Evolutionary conservation across 495 filamentous ascomycete genomes (phyloP).

Genomic region (Evernia prunastri): DNA sequence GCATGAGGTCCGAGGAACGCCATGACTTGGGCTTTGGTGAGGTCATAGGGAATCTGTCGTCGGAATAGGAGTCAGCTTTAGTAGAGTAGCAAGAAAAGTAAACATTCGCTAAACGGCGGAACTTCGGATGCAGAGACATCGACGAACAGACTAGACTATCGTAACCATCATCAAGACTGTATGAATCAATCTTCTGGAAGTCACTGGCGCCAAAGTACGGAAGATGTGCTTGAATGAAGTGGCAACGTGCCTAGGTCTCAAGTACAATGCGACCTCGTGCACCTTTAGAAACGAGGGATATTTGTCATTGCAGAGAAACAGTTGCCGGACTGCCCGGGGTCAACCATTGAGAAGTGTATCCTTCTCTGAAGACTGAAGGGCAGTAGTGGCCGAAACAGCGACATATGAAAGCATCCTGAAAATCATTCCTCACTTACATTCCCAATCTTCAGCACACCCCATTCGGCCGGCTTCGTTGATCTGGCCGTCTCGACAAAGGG

Average conservation of each 20-base stretch:
- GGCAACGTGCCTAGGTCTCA: not conserved
- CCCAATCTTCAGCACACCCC: slow-evolving; percentile 43
- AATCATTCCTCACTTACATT: slow-evolving; percentile 36
- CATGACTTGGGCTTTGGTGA: slow-evolving; percentile 59
- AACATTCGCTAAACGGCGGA: not conserved
- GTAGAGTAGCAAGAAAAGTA: not conserved
- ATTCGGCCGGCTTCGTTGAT: slow-evolving; percentile 23
- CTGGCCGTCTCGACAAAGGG: slow-evolving; percentile 25
- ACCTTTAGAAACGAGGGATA: not conserved
- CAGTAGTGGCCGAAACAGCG: not conserved
- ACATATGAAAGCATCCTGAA: not conserved
- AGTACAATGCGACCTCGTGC: slow-evolving; percentile 3
- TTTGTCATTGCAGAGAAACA: not conserved
- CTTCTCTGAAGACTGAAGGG: not conserved
- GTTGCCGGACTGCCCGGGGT: not conserved
- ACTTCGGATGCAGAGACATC: not conserved
- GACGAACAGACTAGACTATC: not conserved
- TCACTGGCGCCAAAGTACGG: not conserved
- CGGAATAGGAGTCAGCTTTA: not conserved
- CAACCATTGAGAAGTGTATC: not conserved
- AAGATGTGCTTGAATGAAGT: not conserved
- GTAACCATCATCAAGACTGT: not conserved
- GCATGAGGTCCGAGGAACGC: slow-evolving; percentile 66
- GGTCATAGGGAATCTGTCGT: slow-evolving; percentile 59
- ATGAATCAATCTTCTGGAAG: too few species aligned